These are phyloP conservation scores for Pseudogymnoascus sp. DNA, from an alignment of 2,329 filamentous ascomycete species.

Conservation along the genomic window DNA sequence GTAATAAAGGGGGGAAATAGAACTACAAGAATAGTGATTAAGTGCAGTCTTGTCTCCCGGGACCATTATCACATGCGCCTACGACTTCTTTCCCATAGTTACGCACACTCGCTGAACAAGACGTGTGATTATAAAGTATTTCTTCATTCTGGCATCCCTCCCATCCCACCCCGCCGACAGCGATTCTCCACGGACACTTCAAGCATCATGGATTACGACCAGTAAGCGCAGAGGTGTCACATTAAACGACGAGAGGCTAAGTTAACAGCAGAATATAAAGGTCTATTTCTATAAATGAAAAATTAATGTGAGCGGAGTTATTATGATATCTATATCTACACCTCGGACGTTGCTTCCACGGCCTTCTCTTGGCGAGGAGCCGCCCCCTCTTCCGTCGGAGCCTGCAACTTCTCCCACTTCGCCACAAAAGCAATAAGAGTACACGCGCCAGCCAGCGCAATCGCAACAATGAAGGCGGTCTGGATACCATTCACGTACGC, in stretches of 20 bases:
- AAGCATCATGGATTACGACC: too few relatives aligned
- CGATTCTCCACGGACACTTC: too few relatives aligned
- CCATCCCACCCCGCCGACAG: too few relatives aligned
- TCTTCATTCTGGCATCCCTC: too few relatives aligned
- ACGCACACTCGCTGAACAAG: too few relatives aligned
- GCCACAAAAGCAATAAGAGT: not conserved
- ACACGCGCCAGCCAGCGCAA: slow-evolving; percentile 20
- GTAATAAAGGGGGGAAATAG: too few relatives aligned
- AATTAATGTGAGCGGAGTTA: not conserved
- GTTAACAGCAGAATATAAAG: not conserved
- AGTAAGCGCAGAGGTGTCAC: not conserved
- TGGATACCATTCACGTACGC: slow-evolving; percentile 31
- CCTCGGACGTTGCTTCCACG: not conserved
- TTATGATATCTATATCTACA: not conserved
- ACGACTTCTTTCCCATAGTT: too few relatives aligned
- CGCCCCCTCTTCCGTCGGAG: not conserved
- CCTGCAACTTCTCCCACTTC: not conserved
- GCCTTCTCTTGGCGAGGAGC: not conserved
- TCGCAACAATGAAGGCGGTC: slow-evolving; percentile 22
- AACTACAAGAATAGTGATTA: too few relatives aligned
- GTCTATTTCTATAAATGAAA: not conserved
- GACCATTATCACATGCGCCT: too few relatives aligned
- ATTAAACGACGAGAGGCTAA: not conserved
- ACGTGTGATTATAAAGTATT: too few relatives aligned
- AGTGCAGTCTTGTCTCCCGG: too few relatives aligned